Percentiles rank a stretch among this genome's conserved stretches.
These are phyloP conservation scores for Globisporangium spiculum DNA, from an alignment of 352 stramenopile species.

Conservation along the genomic window DNA sequence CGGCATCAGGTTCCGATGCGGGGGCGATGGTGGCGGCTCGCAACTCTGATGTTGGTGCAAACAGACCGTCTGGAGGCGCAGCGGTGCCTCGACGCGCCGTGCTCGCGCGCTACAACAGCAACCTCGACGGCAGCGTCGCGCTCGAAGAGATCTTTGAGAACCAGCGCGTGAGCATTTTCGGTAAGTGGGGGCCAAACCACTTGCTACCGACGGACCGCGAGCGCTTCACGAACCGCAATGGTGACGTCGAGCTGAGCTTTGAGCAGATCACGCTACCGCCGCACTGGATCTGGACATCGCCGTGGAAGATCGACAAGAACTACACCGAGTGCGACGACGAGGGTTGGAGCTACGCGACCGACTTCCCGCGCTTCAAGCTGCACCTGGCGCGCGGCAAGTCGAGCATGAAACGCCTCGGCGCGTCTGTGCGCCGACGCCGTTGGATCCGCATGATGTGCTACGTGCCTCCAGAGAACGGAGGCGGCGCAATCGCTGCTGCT, in stretches of 20 bases:
- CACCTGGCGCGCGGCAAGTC: constrained; percentile 78
- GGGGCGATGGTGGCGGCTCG: not conserved
- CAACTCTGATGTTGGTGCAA: constrained; percentile 17
- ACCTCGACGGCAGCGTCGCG: constrained; percentile 65
- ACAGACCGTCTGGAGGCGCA: constrained; percentile 10
- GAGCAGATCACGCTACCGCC: constrained; percentile 69
- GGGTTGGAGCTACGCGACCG: constrained; percentile 85
- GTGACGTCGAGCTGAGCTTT: constrained; percentile 78
- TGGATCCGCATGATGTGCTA: constrained; percentile 88
- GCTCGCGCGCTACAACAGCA: constrained; percentile 62
- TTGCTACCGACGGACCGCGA: constrained; percentile 75
- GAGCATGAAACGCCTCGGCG: constrained; percentile 70
- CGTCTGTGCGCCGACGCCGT: constrained; percentile 67
- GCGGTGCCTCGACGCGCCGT: constrained; percentile 25
- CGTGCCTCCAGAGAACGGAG: constrained; percentile 41
- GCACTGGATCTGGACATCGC: constrained; percentile 82
- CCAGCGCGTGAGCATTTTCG: constrained; percentile 85
- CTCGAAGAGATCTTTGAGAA: constrained; percentile 89
- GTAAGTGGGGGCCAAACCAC: constrained; percentile 85
- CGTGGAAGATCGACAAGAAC: constrained; percentile 85
- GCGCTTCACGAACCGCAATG: constrained; percentile 79
- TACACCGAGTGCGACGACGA: constrained; percentile 88
- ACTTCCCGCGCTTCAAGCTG: constrained; percentile 84
- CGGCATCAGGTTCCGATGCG: not conserved
- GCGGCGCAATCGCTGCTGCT: not conserved